A percentile compares a stretch with the other conserved stretches of the same genome.
Conservation (phyloP, 2,329 filamentous ascomycete genomes). For the Penicillium occitanis region DNA sequence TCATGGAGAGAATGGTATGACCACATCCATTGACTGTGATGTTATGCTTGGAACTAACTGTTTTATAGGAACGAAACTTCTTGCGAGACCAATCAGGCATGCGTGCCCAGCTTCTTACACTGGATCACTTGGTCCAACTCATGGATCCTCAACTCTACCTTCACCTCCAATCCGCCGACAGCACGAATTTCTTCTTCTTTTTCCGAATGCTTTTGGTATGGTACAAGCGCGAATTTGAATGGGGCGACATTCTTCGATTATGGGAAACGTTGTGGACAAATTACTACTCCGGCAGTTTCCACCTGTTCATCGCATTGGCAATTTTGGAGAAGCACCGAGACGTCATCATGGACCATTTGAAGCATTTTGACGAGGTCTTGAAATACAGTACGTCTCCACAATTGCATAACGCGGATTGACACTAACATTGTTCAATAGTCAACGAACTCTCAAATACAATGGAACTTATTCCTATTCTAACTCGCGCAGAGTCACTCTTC, state of each 20-base stretch:
- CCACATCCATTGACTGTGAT: neutral
- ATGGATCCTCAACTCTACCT: constrained; percentile 94
- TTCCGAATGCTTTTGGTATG: constrained; percentile 98
- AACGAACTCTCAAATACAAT: constrained; percentile 95
- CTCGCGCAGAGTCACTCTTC: constrained; percentile 86
- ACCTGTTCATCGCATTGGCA: constrained; percentile 88
- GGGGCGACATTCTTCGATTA: constrained; percentile 78
- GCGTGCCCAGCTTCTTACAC: constrained; percentile 82
- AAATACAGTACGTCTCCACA: constrained; percentile 74
- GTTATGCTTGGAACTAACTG: neutral
- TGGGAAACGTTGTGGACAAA: constrained; percentile 98
- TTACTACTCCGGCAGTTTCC: constrained; percentile 82
- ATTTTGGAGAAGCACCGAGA: constrained; percentile 95
- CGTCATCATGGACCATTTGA: constrained; percentile 90
- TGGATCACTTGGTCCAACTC: constrained; percentile 93
- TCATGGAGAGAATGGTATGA: constrained; percentile 88
- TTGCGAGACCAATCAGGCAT: constrained; percentile 94
- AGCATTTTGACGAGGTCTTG: constrained; percentile 93
- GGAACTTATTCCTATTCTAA: constrained; percentile 80
- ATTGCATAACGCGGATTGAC: neutral
- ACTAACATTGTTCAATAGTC: constrained; percentile 53
- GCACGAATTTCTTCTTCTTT: constrained; percentile 99
- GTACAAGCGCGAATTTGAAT: constrained; percentile 97
- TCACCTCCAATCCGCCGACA: constrained; percentile 85
- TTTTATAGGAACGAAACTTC: constrained; percentile 78